Percentiles rank a stretch among this genome's conserved stretches.
Conservation (phyloP, 139 green algal species). For the Tetradesmus lagerheimii region DNA sequence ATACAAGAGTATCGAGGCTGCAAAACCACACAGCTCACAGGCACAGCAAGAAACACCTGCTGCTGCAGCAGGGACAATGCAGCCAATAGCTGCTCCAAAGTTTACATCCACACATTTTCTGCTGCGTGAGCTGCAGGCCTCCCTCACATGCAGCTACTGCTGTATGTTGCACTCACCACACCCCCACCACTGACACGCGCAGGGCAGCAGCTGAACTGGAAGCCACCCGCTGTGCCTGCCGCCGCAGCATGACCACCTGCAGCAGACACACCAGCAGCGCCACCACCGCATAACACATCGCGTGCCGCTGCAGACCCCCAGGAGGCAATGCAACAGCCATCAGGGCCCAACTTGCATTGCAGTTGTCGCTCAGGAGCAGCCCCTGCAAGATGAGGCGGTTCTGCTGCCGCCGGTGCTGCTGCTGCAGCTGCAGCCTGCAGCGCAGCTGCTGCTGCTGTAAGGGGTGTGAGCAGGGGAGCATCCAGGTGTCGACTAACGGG, state of each 20-base stretch:
- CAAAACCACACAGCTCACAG: too few relatives aligned
- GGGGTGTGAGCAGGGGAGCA: conserved; percentile 40
- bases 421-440: conserved; percentile 15
- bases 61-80: too few relatives aligned
- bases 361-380: conserved; percentile 39
- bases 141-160: too few relatives aligned
- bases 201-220: conserved; percentile 32
- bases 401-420: conserved; percentile 10
- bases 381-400: conserved; percentile 1
- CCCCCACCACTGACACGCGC: conserved; percentile 25
- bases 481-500: not conserved
- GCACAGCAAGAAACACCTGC: too few relatives aligned
- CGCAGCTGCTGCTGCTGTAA: not conserved
- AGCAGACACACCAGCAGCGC: conserved; percentile 22
- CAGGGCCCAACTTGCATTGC: conserved; percentile 6
- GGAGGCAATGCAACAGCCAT: conserved; percentile 5
- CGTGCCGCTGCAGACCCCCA: not conserved
- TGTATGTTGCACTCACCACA: conserved; percentile 25
- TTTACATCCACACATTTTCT: too few relatives aligned
- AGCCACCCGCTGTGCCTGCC: not conserved
- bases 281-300: conserved; percentile 14
- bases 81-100: too few relatives aligned
- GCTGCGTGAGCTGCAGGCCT: too few relatives aligned
- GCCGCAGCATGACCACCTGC: conserved; percentile 31
- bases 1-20: too few relatives aligned